Base-by-base conservation (phyloP, 345 rosid species). In the Syzygium jambos region DNA sequence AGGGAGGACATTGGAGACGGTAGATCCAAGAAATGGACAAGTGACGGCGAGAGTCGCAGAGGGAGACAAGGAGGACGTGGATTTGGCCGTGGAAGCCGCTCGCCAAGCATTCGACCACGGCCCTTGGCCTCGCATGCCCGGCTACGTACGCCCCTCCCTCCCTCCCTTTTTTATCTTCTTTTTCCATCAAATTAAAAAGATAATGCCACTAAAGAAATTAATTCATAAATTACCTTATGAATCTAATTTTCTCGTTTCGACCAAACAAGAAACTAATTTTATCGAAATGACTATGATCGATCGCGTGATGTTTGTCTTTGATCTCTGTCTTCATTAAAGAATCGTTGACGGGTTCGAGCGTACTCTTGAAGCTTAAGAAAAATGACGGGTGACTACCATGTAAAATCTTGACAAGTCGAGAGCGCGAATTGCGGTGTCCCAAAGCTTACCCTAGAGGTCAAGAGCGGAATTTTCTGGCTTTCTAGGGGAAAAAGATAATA, bases 91-190 rank as follows among this genome's bases (percentile, higher is more conserved):
- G 41, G 91, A 90, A 41, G 97, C 94, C 16, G 97, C 95, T 17
- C 95, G 95, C 84, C 87, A 88, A 17, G 97, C 97, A 63, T 95
- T 93, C 63, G 97, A 95, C 52, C 84, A 90, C 61, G 97, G 97
- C 30, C 95, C 94, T 25, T 95, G 97, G 97, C 94, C 95, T 46
- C 95, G 97, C 84, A 86, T 93, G 89, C 53, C 93, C 54, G 97
- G 96, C 57, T 91, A 56, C 65, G 98, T 96, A 90, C 22, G 95
- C 88, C 15, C 43, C 30, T n/a, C 22, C 12, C 30, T n/a, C 22
- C 12, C 34, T 57, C 7, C 7, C 46, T 43, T 43, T 43, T 43
- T 43, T 43, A 41, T 41, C 43, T 17, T 30, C 46, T 21, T 2
- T 68, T 68, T 8, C 78, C 78, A 34, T 30, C 46, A 68, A 30